These are phyloP conservation scores for Pseudevernia furfuracea DNA, from an alignment of 495 filamentous ascomycete genomes.

Conservation along the genomic window DNA sequence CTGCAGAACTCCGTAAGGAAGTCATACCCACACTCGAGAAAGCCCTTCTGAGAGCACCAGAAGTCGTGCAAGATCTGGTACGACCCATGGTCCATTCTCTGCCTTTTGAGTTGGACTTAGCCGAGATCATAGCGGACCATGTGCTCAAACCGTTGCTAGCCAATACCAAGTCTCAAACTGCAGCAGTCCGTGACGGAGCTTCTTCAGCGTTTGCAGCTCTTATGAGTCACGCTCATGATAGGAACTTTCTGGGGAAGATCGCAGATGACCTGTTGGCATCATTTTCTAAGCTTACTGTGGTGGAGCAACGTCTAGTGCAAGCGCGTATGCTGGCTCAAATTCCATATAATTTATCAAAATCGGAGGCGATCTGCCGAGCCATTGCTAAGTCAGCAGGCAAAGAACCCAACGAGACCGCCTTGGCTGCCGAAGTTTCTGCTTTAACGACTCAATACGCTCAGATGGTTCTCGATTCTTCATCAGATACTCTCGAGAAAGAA, in stretches of 20 bases:
- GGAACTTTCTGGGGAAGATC: slow-evolving; percentile 51
- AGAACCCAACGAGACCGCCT: slow-evolving; percentile 78
- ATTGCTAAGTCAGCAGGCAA: slow-evolving; percentile 60
- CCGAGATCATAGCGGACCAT: slow-evolving; percentile 56
- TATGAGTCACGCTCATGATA: slow-evolving; percentile 48
- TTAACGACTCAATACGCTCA: slow-evolving; percentile 51
- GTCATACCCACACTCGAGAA: slow-evolving; percentile 79
- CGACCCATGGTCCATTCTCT: slow-evolving; percentile 61
- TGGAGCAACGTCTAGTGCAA: slow-evolving; percentile 74
- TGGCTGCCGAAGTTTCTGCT: slow-evolving; percentile 64
- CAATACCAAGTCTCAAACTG: slow-evolving; percentile 83
- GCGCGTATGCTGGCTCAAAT: slow-evolving; percentile 66
- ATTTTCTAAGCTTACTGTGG: slow-evolving; percentile 65
- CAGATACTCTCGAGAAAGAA: slow-evolving; percentile 27
- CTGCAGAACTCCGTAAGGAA: slow-evolving; percentile 67
- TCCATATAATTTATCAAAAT: slow-evolving; percentile 46
- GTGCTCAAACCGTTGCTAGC: slow-evolving; percentile 78
- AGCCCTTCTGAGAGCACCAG: slow-evolving; percentile 77
- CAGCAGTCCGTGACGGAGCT: slow-evolving; percentile 64
- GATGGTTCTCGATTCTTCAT: background rate
- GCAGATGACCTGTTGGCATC: slow-evolving; percentile 68
- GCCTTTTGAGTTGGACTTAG: slow-evolving; percentile 64
- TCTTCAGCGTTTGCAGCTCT: slow-evolving; percentile 62
- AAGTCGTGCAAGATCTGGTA: slow-evolving; percentile 76
- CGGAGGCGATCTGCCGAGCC: slow-evolving; percentile 56